Evolutionary conservation across 176 grass and related monocot genomes (phyloP), one percentile per base, ranked within the genome.

Genomic region (Poa annua): DNA sequence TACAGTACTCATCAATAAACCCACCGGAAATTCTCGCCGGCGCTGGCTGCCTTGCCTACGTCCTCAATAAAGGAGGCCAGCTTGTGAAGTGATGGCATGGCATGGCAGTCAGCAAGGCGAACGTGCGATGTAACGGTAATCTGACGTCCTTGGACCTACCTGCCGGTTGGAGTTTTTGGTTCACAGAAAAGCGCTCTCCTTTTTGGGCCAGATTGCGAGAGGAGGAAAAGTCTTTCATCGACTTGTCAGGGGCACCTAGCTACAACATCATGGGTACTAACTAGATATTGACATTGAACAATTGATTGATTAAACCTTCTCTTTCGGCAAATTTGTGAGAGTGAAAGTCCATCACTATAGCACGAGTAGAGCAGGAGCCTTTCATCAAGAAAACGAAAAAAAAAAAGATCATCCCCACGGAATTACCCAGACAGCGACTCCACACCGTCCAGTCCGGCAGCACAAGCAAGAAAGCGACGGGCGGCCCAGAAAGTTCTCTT

Each of bases 21-120:
- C 48, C 72, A 48, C 71, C 61, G 79, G 47, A 69, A 82, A n/a
- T 29, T 51, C 63, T 82, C 48, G 44, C 61, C 3, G 29, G 20
- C 10, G 6, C 7, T 5, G 57, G 11, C 38, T 34, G 64, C 16
- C 16, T 71, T 68, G 64, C 48, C 62, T 71, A 68, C 50, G 7
- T 39, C 62, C 11, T 56, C 3, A 16, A 56, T 24, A 34, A 39
- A 38, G 17, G 34, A 56, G 35, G 63, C 20, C 36, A 59, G 44
- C 16, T 2, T 32, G 60, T 7, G 48, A 76, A 9, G 36, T 22
- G 16, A 34, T 39, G 36, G 36, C 82, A 55, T 76, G 82, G 4
- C 59, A 65, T 38, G 34, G 64, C 20, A 56, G 54, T 24, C 78
- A 54, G 78, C 22, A 17, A 44, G 36, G 36, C 44, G n/a, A 45